A percentile compares a stretch with the other conserved stretches of the same genome.
Conservation (phyloP, 1,284 basidiomycete genomes). For the Bondarzewia mesenterica region DNA sequence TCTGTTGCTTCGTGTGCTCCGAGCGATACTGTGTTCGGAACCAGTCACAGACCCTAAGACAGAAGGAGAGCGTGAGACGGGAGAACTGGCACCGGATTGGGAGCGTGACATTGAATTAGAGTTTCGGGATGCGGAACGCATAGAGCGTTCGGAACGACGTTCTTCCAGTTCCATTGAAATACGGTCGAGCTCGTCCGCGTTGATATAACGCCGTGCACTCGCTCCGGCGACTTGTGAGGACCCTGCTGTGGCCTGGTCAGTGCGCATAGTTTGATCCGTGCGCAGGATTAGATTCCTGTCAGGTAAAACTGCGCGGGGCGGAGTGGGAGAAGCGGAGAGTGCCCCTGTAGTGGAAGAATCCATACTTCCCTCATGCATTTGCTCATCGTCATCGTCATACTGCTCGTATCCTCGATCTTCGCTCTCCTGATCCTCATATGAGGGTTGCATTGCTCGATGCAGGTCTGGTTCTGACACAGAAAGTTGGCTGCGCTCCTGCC, state of each 20-base stretch:
- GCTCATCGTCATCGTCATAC: background rate
- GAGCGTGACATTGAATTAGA: slow-evolving; percentile 13
- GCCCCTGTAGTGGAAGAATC: slow-evolving; percentile 6
- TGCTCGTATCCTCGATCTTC: background rate
- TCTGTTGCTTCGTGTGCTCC: background rate
- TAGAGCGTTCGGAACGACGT: slow-evolving; percentile 40
- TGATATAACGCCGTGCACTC: slow-evolving; percentile 29
- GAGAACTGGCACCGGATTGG: slow-evolving; percentile 15
- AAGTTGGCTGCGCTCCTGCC: slow-evolving; percentile 7
- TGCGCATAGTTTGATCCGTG: slow-evolving; percentile 33
- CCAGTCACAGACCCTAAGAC: slow-evolving; percentile 6
- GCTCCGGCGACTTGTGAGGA: slow-evolving; percentile 17
- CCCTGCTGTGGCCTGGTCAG: slow-evolving; percentile 37
- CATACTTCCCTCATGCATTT: too few species aligned
- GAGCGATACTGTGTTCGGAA: slow-evolving; percentile 2
- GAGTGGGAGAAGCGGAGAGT: background rate
- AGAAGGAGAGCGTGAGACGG: slow-evolving; percentile 13
- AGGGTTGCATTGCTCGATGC: background rate
- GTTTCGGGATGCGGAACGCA: slow-evolving; percentile 12
- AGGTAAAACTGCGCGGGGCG: background rate
- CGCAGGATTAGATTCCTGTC: slow-evolving; percentile 4
- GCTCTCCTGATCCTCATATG: background rate
- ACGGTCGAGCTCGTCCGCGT: slow-evolving; percentile 40
- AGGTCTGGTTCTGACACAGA: background rate
- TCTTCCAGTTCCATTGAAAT: slow-evolving; percentile 54